These are phyloP conservation scores for Talaromyces sp. DNA, from an alignment of 2,329 filamentous ascomycete species.

Conservation along the genomic window DNA sequence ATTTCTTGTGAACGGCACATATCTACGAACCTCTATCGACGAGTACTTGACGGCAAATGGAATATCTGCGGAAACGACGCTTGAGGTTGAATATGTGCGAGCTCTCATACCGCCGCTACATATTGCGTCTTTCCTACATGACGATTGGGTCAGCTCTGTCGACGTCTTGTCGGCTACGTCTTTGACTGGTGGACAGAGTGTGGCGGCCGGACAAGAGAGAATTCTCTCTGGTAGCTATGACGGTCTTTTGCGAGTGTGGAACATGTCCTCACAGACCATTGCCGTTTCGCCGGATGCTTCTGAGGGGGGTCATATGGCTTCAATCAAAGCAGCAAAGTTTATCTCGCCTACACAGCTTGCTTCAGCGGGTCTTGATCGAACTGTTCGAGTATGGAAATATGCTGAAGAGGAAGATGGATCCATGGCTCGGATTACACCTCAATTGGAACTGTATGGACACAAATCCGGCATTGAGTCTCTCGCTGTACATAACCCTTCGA, in stretches of 20 bases:
- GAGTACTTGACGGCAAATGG: conserved; percentile 84
- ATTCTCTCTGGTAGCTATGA: conserved; percentile 95
- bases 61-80: conserved; percentile 79
- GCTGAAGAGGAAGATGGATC: conserved; percentile 61
- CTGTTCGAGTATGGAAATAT: conserved; percentile 88
- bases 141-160: conserved; percentile 91
- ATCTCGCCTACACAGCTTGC: conserved; percentile 73
- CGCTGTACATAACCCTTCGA: conserved; percentile 68
- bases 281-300: conserved; percentile 67
- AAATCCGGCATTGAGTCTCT: conserved; percentile 69
- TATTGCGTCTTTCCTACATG: conserved; percentile 89
- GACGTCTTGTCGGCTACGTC: conserved; percentile 73
- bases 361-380: conserved; percentile 79
- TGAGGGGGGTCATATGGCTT: conserved; percentile 70
- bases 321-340: conserved; percentile 80
- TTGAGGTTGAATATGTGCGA: conserved; percentile 89
- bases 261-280: conserved; percentile 78
- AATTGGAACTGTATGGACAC: conserved; percentile 81
- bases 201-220: conserved; percentile 59
- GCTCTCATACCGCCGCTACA: conserved; percentile 85
- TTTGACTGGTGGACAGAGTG: conserved; percentile 44
- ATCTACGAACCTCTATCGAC: conserved; percentile 82
- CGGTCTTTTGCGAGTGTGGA: conserved; percentile 83
- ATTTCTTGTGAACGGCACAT: conserved; percentile 91
- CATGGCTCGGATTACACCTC: conserved; percentile 63